Base-by-base conservation (phyloP, 2,329 filamentous ascomycete species). In the Cylindrodendrum hubeiense region DNA sequence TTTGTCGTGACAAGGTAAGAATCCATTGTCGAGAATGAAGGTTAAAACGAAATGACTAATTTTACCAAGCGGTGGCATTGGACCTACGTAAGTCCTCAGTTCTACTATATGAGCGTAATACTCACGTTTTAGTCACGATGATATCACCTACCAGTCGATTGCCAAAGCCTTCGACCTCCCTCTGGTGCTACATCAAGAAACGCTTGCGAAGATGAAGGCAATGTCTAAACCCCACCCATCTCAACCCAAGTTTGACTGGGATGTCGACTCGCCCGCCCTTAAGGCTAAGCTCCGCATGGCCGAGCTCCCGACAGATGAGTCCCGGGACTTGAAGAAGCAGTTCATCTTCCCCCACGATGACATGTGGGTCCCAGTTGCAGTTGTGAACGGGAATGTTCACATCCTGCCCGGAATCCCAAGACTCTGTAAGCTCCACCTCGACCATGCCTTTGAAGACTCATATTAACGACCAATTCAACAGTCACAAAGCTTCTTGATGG, bases 121-220 rank as follows among this genome's bases (percentile, higher is more conserved):
- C 75, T 77, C 43, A 77, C 57, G 39, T 51, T 46, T 47, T 58
- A 97, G 93, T 60, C 95, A 98, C 83, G 96, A 99, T 80, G 96
- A 99, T 78, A 98, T 98, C 72, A 98, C 96, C 26, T 99, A 99
- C 82, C 86, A 93, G 76, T 95, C 94, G 41, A 97, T 99, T 78
- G 95, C 93, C 69, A 94, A 94, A 78, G 96, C 95, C 8, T 98
- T 98, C 78, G 82, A 84, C 46, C 85, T 98, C 8, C 88, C 90
- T 15, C 84, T 98, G 19, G 87, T 90, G 71, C 86, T 97, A 28
- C 93, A 98, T 83, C 82, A 93, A 46, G 88, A 89, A 63, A 91
- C 95, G 0, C 92, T 91, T 72, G 86, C 89, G 69, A 90, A 91
- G 76, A 98, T 98, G 96, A 95, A 93, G 81, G 85, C 82, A 66